A percentile compares a stretch with the other conserved stretches of the same genome.
Conservation (phyloP, 345 rosid species). For the Nasturtium officinale region DNA sequence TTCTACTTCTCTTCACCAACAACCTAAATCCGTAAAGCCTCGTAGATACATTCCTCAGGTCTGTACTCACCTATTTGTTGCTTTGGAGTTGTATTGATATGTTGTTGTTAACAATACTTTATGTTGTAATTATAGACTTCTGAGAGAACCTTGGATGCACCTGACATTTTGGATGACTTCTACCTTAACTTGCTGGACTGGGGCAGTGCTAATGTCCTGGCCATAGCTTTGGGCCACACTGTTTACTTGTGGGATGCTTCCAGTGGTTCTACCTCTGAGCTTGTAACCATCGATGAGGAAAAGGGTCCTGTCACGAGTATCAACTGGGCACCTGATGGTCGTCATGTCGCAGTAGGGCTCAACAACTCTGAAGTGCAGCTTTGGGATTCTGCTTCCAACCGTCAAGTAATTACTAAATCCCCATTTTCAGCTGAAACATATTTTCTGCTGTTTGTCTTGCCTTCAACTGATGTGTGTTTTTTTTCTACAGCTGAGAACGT, state of each 20-base stretch:
- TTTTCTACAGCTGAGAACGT: conserved; percentile 33
- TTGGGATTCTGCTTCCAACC: conserved; percentile 35
- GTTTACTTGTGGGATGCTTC: conserved; percentile 58
- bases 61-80: not conserved
- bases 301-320: conserved; percentile 43
- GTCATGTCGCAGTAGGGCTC: conserved; percentile 40
- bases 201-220: conserved; percentile 46
- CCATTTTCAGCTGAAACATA: not conserved
- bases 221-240: conserved; percentile 45
- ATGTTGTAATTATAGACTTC: conserved; percentile 14
- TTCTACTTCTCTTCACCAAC: conserved; percentile 36
- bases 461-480: not conserved
- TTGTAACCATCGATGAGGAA: conserved; percentile 53
- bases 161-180: conserved; percentile 45
- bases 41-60: conserved; percentile 47
- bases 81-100: conserved; percentile 23
- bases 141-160: conserved; percentile 48
- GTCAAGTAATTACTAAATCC: conserved; percentile 14
- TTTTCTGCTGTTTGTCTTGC: not conserved
- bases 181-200: conserved; percentile 46
- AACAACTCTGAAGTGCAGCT: conserved; percentile 42
- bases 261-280: conserved; percentile 50
- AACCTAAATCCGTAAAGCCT: conserved; percentile 41
- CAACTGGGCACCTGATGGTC: conserved; percentile 47
- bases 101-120: not conserved